These are phyloP conservation scores for Cronartium quercuum DNA, from an alignment of 1,284 basidiomycete species.

Conservation along the genomic window DNA sequence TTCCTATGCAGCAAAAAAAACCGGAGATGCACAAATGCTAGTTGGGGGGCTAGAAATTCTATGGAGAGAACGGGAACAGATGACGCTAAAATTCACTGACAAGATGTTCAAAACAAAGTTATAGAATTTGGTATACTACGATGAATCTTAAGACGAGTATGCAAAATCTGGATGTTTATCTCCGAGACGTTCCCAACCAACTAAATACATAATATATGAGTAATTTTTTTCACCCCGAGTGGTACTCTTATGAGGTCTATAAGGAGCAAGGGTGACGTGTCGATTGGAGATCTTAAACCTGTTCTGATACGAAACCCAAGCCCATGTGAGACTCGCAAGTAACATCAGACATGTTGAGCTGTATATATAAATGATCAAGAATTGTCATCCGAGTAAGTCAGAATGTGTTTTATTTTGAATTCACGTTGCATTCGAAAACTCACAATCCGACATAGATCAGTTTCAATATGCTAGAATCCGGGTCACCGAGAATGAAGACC, in stretches of 20 bases:
- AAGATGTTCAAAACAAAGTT: too few species aligned
- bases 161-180: slow-evolving; percentile 3
- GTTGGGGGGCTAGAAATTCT: too few species aligned
- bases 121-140: too few species aligned
- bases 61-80: too few species aligned
- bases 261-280: background rate
- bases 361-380: background rate
- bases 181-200: slow-evolving; percentile 1
- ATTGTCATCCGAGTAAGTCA: background rate
- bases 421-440: background rate
- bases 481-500: background rate
- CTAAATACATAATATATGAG: background rate
- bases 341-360: background rate
- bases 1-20: too few species aligned
- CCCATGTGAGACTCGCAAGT: background rate
- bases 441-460: background rate
- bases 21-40: too few species aligned
- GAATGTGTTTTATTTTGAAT: background rate
- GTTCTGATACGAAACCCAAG: background rate
- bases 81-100: too few species aligned
- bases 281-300: background rate
- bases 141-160: background rate
- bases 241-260: background rate
- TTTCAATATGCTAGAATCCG: background rate
- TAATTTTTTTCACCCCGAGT: background rate